These are phyloP conservation scores for Suhomyces tanzawaensis DNA, from an alignment of 805 yeast species.

Conservation along the genomic window DNA sequence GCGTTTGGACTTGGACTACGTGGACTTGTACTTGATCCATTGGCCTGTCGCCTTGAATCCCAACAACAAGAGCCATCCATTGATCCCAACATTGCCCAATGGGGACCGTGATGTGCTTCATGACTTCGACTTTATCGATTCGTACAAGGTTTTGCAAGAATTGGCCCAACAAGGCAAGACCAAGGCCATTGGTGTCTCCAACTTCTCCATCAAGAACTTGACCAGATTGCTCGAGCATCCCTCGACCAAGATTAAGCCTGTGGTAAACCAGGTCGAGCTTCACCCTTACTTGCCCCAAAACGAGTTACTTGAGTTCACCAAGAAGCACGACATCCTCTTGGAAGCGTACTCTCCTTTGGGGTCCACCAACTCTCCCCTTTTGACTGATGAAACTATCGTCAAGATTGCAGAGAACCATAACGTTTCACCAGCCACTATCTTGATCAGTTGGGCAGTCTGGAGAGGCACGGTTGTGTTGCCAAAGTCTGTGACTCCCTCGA, in stretches of 20 bases:
- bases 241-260: slow-evolving; percentile 24
- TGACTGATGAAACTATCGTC: slow-evolving; percentile 27
- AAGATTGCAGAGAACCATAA: slow-evolving; percentile 30
- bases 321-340: slow-evolving; percentile 15
- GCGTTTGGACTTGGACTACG: slow-evolving; percentile 67
- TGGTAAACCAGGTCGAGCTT: slow-evolving; percentile 34
- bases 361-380: slow-evolving; percentile 35
- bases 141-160: slow-evolving; percentile 35
- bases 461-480: slow-evolving; percentile 40
- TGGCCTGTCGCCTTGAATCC: slow-evolving; percentile 53
- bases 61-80: slow-evolving; percentile 3
- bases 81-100: slow-evolving; percentile 42
- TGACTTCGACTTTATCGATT: slow-evolving; percentile 29
- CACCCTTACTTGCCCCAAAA: slow-evolving; percentile 37
- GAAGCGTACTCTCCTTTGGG: slow-evolving; percentile 37
- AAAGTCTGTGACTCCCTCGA: slow-evolving; percentile 31
- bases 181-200: slow-evolving; percentile 36
- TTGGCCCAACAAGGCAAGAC: slow-evolving; percentile 19
- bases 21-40: slow-evolving; percentile 74
- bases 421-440: slow-evolving; percentile 34
- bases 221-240: slow-evolving; percentile 23
- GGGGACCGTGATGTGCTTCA: slow-evolving; percentile 15
- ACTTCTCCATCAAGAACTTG: slow-evolving; percentile 29
- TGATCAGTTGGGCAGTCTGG: slow-evolving; percentile 40
- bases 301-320: slow-evolving; percentile 12